Base-by-base conservation (phyloP, 768 basidiomycete genomes). In the Pleurotus cornucopiae region DNA sequence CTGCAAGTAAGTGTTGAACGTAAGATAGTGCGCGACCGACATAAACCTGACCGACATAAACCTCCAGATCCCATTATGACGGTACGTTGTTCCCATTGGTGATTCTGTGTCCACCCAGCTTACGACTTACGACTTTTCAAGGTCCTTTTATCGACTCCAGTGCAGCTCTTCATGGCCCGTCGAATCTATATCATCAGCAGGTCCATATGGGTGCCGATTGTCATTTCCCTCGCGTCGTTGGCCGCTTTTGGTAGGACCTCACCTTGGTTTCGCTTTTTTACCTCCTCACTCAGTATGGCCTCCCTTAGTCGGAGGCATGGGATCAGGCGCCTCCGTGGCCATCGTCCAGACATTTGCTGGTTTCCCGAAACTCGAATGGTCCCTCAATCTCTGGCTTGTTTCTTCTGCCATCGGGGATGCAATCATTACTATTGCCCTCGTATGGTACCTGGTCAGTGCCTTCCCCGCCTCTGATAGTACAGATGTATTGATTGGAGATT, bases 31-130 rank as follows among this genome's bases (percentile, higher is more conserved):
- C 13, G 5, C 20, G 18, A 47, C 5, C 23, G 5, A 23, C 23
- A 23, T 23, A 5, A 23, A 5, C 18, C 18, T 25, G 6, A 37
- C 23, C 6, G 49, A 12, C 49, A 51, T 1, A 16, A 21, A 37
- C 30, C 30, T 47, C 46, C 60, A 70, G 71, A 73, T 51, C 71
- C 73, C 5, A 57, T 71, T 18, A 53, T 71, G 48, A 72, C 71
- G 26, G 73, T 72, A 54, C 49, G 66, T 61, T 20, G 14, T 16
- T 11, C 55, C 14, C 26, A 26, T 30, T 37, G 23, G 5, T 30
- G 9, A 30, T 6, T 14, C 23, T 49, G 6, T 25, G 23, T 23
- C 0, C 3, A 16, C 14, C 18, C 13, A 21, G 4, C 38, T 45
- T 26, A 3, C 23, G 5, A 53, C 6, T 40, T n/a, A 23, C 6